phyloP scores from a whole-genome alignment of 306 rosid genomes.

The Lablab purpureus region DNA sequence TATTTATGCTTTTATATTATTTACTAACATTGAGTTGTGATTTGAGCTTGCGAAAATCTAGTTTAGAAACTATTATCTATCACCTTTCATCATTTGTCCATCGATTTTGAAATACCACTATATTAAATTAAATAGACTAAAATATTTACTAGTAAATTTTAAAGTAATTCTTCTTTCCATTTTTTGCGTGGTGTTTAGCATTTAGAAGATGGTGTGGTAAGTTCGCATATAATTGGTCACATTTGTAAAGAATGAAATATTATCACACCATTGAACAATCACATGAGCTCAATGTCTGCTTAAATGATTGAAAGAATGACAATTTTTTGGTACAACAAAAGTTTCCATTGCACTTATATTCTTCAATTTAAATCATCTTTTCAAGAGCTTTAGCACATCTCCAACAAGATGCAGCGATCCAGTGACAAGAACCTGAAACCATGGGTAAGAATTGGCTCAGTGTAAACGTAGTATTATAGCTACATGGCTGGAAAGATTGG shows the following conservation, averaged over 20 bases:
- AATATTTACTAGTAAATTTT: no score
- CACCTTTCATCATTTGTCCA: no score
- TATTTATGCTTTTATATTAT: no score
- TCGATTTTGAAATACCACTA: no score
- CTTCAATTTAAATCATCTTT: constrained; percentile 48
- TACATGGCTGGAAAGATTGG: background rate
- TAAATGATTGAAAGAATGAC: constrained; percentile 23
- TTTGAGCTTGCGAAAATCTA: no score
- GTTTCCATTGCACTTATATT: constrained; percentile 32
- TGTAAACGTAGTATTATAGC: background rate
- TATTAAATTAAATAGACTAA: no score
- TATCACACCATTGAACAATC: background rate
- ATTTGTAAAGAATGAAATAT: background rate
- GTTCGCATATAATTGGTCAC: background rate
- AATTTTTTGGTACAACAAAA: constrained; percentile 15
- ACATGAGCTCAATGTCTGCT: background rate
- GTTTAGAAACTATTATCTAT: no score
- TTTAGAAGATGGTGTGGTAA: background rate
- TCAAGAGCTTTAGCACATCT: constrained; percentile 53
- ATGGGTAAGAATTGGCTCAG: constrained; percentile 20
- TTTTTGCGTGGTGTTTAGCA: background rate
- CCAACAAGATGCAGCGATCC: constrained; percentile 80
- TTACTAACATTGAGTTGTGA: no score
- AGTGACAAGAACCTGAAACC: constrained; percentile 79
- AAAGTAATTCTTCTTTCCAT: background rate